Percentiles rank a stretch among this genome's conserved stretches.
Evolutionary conservation across 164 flowering plant genomes (phyloP).

Genomic region (Stephania cephalantha): DNA sequence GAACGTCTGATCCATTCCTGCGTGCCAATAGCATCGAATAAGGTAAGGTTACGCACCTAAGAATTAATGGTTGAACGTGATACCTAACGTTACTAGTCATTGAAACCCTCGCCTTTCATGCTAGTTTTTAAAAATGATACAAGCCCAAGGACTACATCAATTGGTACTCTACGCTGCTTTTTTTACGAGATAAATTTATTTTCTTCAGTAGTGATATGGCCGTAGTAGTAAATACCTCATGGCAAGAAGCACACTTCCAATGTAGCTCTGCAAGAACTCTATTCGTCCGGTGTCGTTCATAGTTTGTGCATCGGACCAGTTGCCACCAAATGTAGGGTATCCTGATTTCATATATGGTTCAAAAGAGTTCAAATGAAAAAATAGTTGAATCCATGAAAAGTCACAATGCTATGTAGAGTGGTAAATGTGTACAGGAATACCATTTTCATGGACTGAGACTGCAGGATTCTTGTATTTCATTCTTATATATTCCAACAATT

Average conservation of each 20-base stretch:
- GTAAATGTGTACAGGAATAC: background rate
- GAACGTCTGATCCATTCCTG: slow-evolving; percentile 13
- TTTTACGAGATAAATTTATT: background rate
- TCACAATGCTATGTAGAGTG: background rate
- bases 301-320: slow-evolving; percentile 1
- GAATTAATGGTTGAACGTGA: no score
- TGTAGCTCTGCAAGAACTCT: slow-evolving; percentile 4
- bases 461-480: slow-evolving; percentile 13
- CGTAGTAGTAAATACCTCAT: slow-evolving; percentile 4
- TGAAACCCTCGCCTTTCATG: no score
- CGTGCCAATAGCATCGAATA: background rate
- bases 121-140: no score
- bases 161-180: no score
- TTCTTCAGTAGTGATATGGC: background rate
- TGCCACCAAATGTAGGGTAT: background rate
- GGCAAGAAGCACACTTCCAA: slow-evolving; percentile 9
- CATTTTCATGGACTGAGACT: slow-evolving; percentile 9
- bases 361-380: background rate
- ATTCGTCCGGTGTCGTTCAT: slow-evolving; percentile 10
- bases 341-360: slow-evolving; percentile 7
- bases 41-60: no score
- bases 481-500: slow-evolving; percentile 11
- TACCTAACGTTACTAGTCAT: no score
- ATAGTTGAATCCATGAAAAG: background rate
- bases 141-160: no score